Base-by-base conservation (phyloP, 495 filamentous ascomycete species). In the Aspergillus indologenus region DNA sequence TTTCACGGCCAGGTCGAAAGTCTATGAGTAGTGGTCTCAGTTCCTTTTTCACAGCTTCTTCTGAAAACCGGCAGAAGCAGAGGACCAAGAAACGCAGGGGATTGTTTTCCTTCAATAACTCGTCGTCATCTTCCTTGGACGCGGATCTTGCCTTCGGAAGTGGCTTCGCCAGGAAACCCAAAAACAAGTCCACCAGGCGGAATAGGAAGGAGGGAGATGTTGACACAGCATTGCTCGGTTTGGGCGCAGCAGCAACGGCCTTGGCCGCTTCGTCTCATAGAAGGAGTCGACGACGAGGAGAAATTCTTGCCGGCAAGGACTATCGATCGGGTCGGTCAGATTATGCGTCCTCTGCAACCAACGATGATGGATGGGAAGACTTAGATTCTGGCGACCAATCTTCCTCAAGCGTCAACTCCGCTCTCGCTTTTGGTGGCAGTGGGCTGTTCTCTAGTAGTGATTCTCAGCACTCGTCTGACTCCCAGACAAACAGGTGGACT, bases 301-400 rank as follows among this genome's bases (percentile, higher is more conserved):
- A 77, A 59, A 68, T 74, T 49, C 61, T 81, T 11, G 74, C 71
- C 34, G 67, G 74, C 50, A 76, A 75, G 57, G 75, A 78, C n/a
- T 65, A 66, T 34, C 65, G 68, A 14, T 65, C 61, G 1, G 64
- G 66, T 48, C 67, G 68, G 31, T 61, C 67, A 8, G 66, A 70
- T 42, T 67, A 69, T 48, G 59, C 67, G 17, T 71, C 69, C 5
- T 73, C 74, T 23, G 70, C 63, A 24, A 66, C 58, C 3, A 73
- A 77, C 15, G 81, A 83, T 26, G 83, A 83, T n/a, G 80, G 72
- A n/a, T 87, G 85, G 86, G 79, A 86, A 50, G 82, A 84, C 65
- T 78, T 81, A 9, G 74, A 76, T 22, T 82, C 83, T 0, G 80
- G 80, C 26, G 79, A 77, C 29, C 67, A 71, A 22, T 68, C 66